Evolutionary conservation across 441 rosid genomes (phyloP).

Genomic region (Sinapis alba): DNA sequence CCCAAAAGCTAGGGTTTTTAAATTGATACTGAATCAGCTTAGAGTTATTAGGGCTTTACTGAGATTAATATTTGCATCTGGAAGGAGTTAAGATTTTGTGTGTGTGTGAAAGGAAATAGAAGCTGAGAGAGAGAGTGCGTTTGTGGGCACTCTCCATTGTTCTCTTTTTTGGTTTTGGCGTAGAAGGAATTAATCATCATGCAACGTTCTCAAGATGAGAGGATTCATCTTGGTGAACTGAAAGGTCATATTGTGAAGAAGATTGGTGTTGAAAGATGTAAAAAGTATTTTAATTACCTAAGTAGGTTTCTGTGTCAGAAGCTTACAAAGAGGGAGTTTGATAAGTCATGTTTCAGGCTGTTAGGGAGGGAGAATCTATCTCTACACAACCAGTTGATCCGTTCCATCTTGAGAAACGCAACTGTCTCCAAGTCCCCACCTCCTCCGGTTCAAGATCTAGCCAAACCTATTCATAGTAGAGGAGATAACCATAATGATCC

Average conservation of each 20-base stretch:
- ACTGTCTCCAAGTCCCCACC: conserved; percentile 43
- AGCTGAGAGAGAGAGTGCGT: conserved; percentile 37
- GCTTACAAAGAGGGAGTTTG: conserved; percentile 56
- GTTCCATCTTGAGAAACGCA: conserved; percentile 56
- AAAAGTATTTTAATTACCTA: conserved; percentile 49
- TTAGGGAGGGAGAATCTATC: conserved; percentile 61
- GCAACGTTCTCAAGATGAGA: conserved; percentile 45
- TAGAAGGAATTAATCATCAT: conserved; percentile 30
- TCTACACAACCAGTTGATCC: conserved; percentile 60
- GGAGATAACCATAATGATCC: conserved; percentile 52
- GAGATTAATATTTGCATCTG: conserved; percentile 40
- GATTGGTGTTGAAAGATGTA: conserved; percentile 52
- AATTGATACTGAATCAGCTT: conserved; percentile 31
- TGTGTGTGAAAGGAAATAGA: conserved; percentile 40
- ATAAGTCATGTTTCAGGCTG: conserved; percentile 48
- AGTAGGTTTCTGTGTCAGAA: conserved; percentile 52
- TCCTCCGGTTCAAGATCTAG: conserved; percentile 24
- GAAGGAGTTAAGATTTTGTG: conserved; percentile 38
- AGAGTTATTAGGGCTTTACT: conserved; percentile 75
- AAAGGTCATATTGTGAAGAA: conserved; percentile 58
- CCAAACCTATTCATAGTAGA: conserved; percentile 30
- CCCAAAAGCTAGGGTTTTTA: conserved; percentile 60
- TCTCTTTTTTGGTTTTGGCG: conserved; percentile 6
- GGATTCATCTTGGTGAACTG: conserved; percentile 49
- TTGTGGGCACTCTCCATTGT: conserved; percentile 32